Evolutionary conservation across 108 stramenopile genomes (phyloP).

Genomic region (Fragilaria crotonensis): DNA sequence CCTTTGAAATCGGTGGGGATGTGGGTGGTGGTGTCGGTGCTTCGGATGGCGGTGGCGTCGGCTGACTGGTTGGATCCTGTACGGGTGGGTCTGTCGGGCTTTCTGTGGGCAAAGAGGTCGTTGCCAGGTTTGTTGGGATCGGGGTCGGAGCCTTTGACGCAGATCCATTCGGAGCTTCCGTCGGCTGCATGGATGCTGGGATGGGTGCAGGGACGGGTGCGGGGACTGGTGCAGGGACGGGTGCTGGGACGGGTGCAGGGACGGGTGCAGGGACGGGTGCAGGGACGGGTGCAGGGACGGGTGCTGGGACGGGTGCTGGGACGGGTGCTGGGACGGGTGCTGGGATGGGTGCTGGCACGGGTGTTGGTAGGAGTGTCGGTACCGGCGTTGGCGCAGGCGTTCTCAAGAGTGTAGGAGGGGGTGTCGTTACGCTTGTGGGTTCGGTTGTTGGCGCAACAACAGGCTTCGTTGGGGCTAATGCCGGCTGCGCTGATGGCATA

Average conservation of each 20-base stretch:
- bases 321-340: background rate
- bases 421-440: background rate
- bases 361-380: no score
- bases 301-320: background rate
- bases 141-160: background rate
- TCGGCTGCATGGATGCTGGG: background rate
- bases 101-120: background rate
- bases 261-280: background rate
- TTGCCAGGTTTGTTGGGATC: background rate
- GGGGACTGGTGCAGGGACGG: background rate
- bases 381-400: background rate
- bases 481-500: no score
- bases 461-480: no score
- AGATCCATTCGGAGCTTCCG: background rate
- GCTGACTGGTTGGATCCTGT: background rate
- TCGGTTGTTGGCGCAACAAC: background rate
- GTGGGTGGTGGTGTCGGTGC: background rate
- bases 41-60: background rate
- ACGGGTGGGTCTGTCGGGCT: background rate
- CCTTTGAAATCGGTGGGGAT: background rate
- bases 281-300: background rate
- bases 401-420: background rate
- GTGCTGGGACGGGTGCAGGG: background rate
- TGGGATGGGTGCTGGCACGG: background rate
- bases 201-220: background rate